Base-by-base conservation (phyloP, 805 yeast genomes). In the Vanderwaltozyma tropicalis region DNA sequence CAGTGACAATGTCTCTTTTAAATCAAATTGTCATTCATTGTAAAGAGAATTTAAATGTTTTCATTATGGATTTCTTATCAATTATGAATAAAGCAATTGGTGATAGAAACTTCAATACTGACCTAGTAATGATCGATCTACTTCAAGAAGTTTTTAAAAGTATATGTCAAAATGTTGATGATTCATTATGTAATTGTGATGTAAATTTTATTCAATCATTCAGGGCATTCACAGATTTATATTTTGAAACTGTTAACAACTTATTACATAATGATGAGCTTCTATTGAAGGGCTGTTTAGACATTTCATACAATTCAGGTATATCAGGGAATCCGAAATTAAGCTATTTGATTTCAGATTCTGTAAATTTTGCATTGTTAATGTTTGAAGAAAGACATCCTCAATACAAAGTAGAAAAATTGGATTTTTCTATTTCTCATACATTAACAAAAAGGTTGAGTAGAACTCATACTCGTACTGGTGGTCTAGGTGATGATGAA, bases 31-130 rank as follows among this genome's bases (percentile, higher is more conserved):
- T 87, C 27, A 76, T 69, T 32, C 74, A 76, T 53, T 87, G 96
- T 57, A 67, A 75, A 28, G 94, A 84, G 42, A 89, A 92, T 56
- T 65, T 92, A 55, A 86, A 83, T 44, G 80, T 86, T 24, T 79
- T 86, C 63, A 88, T 95, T 1, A 68, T 65, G 18, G 74, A 78
- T 48, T 77, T 82, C 14, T 68, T 84, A 34, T 63, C 67, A 16
- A 78, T 88, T 19, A 64, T 88, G 52, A 56, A 55, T 19, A 53
- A 66, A 9, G 69, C 80, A 13, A 48, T 81, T 31, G 46, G 62
- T 27, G 55, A 55, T 37, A 39, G 40, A 14, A 49, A 50, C 35
- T 49, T 59, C 13, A 67, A 77, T 18, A 68, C 68, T 16, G 97
- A 88, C 49, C 58, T 78, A 31, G 63, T 76, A 0, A 65, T 85